Evolutionary conservation across 768 basidiomycete genomes (phyloP), one percentile per base, ranked within the genome.

Genomic region (Calocera cornea): DNA sequence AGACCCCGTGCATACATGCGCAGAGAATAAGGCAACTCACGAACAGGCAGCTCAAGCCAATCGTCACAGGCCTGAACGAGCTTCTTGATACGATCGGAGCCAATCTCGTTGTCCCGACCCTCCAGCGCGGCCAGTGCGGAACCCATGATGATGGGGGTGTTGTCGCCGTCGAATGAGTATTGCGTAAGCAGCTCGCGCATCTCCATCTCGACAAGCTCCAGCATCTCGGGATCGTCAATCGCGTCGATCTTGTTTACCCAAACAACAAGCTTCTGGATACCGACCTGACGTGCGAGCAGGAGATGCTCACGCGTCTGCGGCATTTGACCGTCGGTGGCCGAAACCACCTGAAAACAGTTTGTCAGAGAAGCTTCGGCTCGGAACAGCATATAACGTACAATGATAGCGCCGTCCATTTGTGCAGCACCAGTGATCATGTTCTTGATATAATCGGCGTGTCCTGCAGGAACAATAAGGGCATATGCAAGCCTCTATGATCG

Each of bases 241-340:
- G 88, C 86, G 80, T 99, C 97, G 69, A 99, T 87, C 80, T 99
- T 99, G 89, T 99, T 99, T 78, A 99, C 94, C 83, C 97, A 99
- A 71, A 99, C 97, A 68, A 98, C 93, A 40, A 99, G 86, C 77
- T 88, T 90, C 80, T 95, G 93, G 75, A 99, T 89, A 71, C 97
- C 97, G 71, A 98, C 95, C 80, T 99, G 97, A 74, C 93, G 91
- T 72, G 95, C 95, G 63, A 99, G 86, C 66, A 99, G 88, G 69
- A 99, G 79, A 79, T 99, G 97, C 81, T 99, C 97, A 73, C 95
- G 88, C 64, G 97, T 99, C 78, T 98, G 95, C 66, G 95, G 97
- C 97, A 99, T 99, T 79, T 97, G 95, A 72, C 97, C 97, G 75
- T 99, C 97, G 12, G 92, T 95, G 34, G 97, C 97, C 64, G 97